Conservation (phyloP, 345 rosid genomes). For the Rubroshorea leprosula region DNA sequence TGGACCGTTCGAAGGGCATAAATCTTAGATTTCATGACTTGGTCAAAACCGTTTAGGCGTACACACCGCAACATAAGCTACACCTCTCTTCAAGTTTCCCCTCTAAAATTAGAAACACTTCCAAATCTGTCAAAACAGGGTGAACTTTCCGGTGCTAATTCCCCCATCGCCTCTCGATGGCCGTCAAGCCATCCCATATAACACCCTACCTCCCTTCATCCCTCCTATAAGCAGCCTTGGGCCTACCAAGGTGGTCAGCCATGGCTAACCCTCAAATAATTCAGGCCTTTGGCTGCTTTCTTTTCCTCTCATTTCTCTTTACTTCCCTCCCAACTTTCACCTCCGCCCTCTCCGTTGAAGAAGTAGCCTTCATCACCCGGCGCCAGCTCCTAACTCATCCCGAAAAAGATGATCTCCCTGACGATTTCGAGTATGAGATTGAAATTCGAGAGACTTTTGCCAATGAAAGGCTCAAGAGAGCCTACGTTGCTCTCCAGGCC, state of each 20-base stretch:
- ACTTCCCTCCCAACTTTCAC: constrained; percentile 23
- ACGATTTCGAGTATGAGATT: constrained; percentile 24
- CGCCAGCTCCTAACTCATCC: constrained; percentile 52
- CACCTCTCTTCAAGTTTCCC: not conserved
- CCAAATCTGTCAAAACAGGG: not conserved
- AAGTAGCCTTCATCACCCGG: constrained; percentile 47
- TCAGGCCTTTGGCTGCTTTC: constrained; percentile 51
- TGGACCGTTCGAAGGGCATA: too few species aligned
- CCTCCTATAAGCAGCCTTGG: constrained; percentile 68
- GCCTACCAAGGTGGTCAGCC: constrained; percentile 46
- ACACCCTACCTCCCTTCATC: not conserved
- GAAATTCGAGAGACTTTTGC: constrained; percentile 39
- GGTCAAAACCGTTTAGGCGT: not conserved
- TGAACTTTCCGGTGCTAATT: not conserved
- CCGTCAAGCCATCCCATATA: not conserved
- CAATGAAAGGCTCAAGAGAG: constrained; percentile 52
- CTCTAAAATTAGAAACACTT: not conserved
- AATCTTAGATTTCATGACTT: not conserved
- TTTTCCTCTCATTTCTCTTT: constrained; percentile 17
- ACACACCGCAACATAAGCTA: not conserved
- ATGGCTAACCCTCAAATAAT: constrained; percentile 35
- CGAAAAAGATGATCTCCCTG: constrained; percentile 10
- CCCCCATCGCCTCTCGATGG: not conserved
- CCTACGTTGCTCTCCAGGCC: constrained; percentile 68
- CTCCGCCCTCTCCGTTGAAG: constrained; percentile 43